Base-by-base conservation (phyloP, 192 early-diverging fungal species). In the Gonapodya prolifera region DNA sequence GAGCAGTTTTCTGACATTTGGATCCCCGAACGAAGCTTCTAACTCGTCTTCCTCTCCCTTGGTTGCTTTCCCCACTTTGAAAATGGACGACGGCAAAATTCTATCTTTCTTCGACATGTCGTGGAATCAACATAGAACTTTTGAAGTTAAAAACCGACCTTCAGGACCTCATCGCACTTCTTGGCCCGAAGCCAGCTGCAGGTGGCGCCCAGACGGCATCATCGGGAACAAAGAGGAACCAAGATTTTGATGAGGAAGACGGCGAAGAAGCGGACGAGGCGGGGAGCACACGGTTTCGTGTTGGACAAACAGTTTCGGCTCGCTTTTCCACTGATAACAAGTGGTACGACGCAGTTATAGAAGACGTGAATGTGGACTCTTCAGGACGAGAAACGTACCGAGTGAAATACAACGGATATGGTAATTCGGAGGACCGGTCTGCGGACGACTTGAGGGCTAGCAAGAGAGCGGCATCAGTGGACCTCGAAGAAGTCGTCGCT, bases 311-410 rank as follows among this genome's bases (percentile, higher is more conserved):
- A 32, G 71, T 73, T 18, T 32, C 18, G 71, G 71, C 71, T 16
- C 2, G 29, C 2, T 73, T 16, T 32, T 73, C 71, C 8, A 13
- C 8, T 8, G 71, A 73, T 29, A 13, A 8, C 28, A 73, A 73
- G 71, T 73, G 18, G 28, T 73, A 73, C 71, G 71, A 73, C 8
- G 71, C 71, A 2, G 71, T 73, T 2, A 29, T 73, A 29, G 71
- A 73, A 29, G 71, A 73, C 8, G 32, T 73, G 13, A 2, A 8
- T 2, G 31, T 32, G 71, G 71, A 73, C 31, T 18, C 18, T 18
- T 18, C 18, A 2, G 71, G 71, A 2, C 32, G 28, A 32, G 28
- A 8, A 29, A 29, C 31, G 71, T 73, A 73, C 31, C 16, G 13
- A 29, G 71, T 73, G 71, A 18, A 32, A 29, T 73, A 30, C 71